These are phyloP conservation scores for Kwoniella sp. DNA, from an alignment of 768 basidiomycete genomes.

Conservation along the genomic window DNA sequence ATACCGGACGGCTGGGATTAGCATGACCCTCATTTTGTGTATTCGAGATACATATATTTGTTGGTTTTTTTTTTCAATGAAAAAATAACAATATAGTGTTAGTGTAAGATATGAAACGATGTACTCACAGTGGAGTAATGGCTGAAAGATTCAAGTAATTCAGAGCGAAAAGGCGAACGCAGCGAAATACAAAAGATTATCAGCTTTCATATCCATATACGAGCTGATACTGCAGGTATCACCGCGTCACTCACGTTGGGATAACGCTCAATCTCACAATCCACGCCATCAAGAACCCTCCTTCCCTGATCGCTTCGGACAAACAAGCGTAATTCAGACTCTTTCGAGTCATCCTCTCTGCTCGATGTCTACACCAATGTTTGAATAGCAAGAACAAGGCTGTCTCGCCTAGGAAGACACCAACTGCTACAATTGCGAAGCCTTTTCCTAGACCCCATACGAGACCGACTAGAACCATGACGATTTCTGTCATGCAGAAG, in stretches of 20 bases:
- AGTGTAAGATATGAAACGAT: no score
- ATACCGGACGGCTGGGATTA: no score
- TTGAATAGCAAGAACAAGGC: constrained; percentile 64
- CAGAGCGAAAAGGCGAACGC: background rate
- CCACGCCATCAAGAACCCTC: constrained; percentile 68
- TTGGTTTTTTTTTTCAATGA: no score
- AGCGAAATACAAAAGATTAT: background rate
- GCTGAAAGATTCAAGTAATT: constrained; percentile 58
- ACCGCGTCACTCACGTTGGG: constrained; percentile 60
- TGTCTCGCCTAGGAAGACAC: constrained; percentile 57
- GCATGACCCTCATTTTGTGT: no score
- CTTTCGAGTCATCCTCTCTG: constrained; percentile 69
- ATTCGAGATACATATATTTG: no score
- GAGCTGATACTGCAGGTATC: constrained; percentile 28
- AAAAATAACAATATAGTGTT: no score
- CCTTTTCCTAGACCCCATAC: constrained; percentile 88
- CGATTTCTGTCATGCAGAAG: constrained; percentile 65
- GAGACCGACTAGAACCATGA: constrained; percentile 82
- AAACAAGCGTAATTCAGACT: constrained; percentile 61
- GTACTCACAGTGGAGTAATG: constrained; percentile 12
- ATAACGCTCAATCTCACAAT: constrained; percentile 43
- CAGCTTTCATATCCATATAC: constrained; percentile 66
- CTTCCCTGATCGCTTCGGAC: constrained; percentile 71
- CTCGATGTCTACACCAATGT: constrained; percentile 72
- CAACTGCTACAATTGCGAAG: constrained; percentile 68